phyloP scores from a whole-genome alignment of 352 stramenopile genomes.

The Thalassiosira tumida region DNA sequence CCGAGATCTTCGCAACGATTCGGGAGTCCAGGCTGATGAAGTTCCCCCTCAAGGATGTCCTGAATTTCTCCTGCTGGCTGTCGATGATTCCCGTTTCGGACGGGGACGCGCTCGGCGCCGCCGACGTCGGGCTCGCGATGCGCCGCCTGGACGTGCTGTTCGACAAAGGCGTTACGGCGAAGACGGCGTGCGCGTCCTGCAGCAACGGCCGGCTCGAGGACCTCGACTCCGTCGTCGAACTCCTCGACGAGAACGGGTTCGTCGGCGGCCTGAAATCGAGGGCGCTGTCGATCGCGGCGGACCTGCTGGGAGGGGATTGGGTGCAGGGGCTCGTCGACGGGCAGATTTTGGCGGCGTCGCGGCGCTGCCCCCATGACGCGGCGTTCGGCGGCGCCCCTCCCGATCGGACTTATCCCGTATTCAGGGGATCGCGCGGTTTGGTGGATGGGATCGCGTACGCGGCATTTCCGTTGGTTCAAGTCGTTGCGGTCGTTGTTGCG shows the following conservation, averaged over 20 bases:
- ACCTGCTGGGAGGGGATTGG: constrained; percentile 72
- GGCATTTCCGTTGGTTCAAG: constrained; percentile 70
- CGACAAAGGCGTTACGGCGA: constrained; percentile 52
- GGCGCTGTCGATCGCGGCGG: constrained; percentile 50
- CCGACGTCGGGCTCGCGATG: constrained; percentile 59
- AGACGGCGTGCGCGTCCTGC: constrained; percentile 72
- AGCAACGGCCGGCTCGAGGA: constrained; percentile 73
- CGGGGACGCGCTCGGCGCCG: background rate
- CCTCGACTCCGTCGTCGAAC: constrained; percentile 70
- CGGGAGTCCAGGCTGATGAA: constrained; percentile 74
- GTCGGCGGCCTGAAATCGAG: constrained; percentile 61
- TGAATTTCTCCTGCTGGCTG: constrained; percentile 86
- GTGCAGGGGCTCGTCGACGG: constrained; percentile 65
- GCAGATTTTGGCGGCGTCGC: constrained; percentile 60
- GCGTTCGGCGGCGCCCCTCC: constrained; percentile 41
- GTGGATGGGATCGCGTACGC: constrained; percentile 78
- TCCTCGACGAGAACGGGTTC: constrained; percentile 71
- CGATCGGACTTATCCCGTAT: constrained; percentile 35
- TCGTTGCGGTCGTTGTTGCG: constrained; percentile 70
- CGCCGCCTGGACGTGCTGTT: constrained; percentile 72
- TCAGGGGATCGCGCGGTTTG: constrained; percentile 59
- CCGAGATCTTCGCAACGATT: constrained; percentile 74
- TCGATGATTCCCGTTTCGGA: constrained; percentile 71
- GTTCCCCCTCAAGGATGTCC: constrained; percentile 82
- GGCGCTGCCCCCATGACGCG: constrained; percentile 68